Evolutionary conservation across 1,284 basidiomycete genomes (phyloP), one percentile per base, ranked within the genome.

Genomic region (Cryptococcus sp.): DNA sequence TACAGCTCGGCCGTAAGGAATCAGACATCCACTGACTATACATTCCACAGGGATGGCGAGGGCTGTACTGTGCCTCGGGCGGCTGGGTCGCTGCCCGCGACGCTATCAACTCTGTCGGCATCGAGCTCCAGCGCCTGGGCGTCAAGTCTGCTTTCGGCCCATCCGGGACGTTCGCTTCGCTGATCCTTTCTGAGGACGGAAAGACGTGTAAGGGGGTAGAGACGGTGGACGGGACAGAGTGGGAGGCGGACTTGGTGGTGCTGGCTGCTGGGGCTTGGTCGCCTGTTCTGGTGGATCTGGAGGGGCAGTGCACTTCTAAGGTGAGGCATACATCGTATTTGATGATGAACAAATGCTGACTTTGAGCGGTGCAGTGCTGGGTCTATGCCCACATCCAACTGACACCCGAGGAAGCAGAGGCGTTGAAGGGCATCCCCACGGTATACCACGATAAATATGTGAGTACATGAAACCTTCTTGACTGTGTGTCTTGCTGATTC

Each of bases 191-290:
- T 1, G 47, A 50, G 0, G 59, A 63, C 23, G 64, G 65, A 0
- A 61, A 42, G 20, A 60, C 57, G 1, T 71, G 70, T 50, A 52
- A 63, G 15, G 73, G 75, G 11, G 67, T 72, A 4, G 50, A 64
- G 35, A 56, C 67, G 2, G 66, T 65, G 15, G 75, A 76, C 50
- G 75, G 75, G 0, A 67, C 66, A 7, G 43, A 53, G 23, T 65
- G 67, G 39, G 21, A 50, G 6, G 73, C 73, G 6, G 73, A 75
- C 51, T 51, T 65, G 39, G 72, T 76, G 2, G 65, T 78, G n/a
- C 59, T 78, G 16, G 73, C 73, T 12, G 65, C 72, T 16, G 77
- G 77, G 39, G 77, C 77, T 2, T 78, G 75, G 77, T 68, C 66
- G 9, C 69, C 72, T 6, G 56, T 58, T 1, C 51, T 77, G 9